Evolutionary conservation across 495 filamentous ascomycete species (phyloP).

Genomic region (Beverwykella pulmonaria): DNA sequence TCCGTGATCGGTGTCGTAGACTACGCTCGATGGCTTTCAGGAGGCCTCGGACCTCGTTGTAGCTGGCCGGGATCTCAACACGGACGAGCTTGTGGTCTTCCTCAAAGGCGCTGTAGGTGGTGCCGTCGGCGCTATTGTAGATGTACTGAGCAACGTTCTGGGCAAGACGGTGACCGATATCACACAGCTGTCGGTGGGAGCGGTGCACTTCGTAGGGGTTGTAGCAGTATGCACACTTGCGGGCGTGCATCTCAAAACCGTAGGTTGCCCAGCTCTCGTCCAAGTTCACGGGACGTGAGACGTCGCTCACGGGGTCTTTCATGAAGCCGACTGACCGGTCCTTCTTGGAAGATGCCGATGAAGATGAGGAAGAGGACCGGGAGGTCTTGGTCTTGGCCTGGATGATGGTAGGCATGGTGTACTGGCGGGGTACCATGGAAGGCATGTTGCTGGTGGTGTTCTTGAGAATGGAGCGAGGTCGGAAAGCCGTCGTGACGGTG

Average conservation of each 20-base stretch:
- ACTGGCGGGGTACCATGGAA: conserved; percentile 21
- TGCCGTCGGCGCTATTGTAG: conserved; percentile 41
- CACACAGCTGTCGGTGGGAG: conserved; percentile 40
- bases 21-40: conserved; percentile 43
- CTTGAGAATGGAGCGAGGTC: conserved; percentile 34
- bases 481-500: conserved; percentile 32
- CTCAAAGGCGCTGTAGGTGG: conserved; percentile 41
- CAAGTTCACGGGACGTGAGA: conserved; percentile 39
- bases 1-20: conserved; percentile 32
- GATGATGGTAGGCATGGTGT: conserved; percentile 39
- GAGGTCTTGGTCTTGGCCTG: conserved; percentile 22
- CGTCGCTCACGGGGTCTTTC: conserved; percentile 36
- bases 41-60: conserved; percentile 41
- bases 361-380: conserved; percentile 18
- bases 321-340: conserved; percentile 35
- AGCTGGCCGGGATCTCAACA: conserved; percentile 44
- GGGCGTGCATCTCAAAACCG: conserved; percentile 46
- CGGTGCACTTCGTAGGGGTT: conserved; percentile 43
- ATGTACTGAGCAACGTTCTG: conserved; percentile 44
- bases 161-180: conserved; percentile 41
- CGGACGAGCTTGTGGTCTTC: conserved; percentile 45
- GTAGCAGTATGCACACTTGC: conserved; percentile 42
- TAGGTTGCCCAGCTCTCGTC: conserved; percentile 46
- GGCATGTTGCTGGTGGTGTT: conserved; percentile 39
- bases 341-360: conserved; percentile 28